Base-by-base conservation (phyloP, 176 grass and related monocot species). In the barley (Hordeum vulgare) region DNA sequence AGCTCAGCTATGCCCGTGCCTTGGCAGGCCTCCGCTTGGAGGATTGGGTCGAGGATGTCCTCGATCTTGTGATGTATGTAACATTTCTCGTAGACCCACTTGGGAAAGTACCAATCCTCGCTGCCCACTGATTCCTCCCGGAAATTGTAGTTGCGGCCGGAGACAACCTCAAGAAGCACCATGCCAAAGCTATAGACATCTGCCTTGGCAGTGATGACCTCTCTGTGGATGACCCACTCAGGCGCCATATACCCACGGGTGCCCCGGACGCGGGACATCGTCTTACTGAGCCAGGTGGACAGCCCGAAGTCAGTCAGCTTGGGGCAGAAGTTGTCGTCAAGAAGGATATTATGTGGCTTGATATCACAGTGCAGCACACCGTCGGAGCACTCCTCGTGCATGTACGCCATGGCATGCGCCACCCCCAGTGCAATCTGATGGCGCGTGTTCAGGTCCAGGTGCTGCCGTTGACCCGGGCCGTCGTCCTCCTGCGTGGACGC, bases 181-280 rank as follows among this genome's bases (percentile, higher is more conserved):
- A n/a, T n/a, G n/a, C n/a, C n/a, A n/a, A n/a, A n/a, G n/a, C n/a
- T n/a, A n/a, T 97, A 97, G 8, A 97, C 94, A 42, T 94, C 94
- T 1, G 94, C 94, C 83, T 97, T 97, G 6, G 94, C 94, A 0
- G 94, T 94, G 90, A 97, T 97, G 74, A 90, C 92, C 86, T 97
- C 94, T 0, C 94, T 86, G 63, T 97, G 91, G 81, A 92, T 94
- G 1, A 97, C 92, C 94, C 94, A 97, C 83, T 97, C 94, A 0
- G 94, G 94, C 0, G 94, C 94, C 92, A 97, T 86, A 86, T 97
- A 97, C 0, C 94, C 94, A 35, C 94, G 72, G n/a, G 92, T 97
- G 60, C 94, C 94, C 0, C 92, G 86, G 80, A 97, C 94, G 21
- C 86, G 31, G 0, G 92, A 97, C 94, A 97, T 97, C 47, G 94